A percentile compares a stretch with the other conserved stretches of the same genome.
Conservation (phyloP, 2,329 filamentous ascomycete genomes). For the Ampelomyces quisqualis region DNA sequence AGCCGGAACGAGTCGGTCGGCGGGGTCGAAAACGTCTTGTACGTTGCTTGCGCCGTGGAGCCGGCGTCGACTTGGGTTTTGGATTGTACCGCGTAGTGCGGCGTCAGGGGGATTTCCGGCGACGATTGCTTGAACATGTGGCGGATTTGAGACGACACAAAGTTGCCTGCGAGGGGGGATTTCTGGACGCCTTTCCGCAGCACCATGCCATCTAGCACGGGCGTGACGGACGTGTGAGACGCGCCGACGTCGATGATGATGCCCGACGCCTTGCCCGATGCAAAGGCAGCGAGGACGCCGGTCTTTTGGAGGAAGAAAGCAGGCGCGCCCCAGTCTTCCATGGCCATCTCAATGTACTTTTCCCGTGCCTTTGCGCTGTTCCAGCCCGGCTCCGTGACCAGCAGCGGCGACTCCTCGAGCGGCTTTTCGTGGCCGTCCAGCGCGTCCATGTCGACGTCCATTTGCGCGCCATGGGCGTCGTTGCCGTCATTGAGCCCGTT, state of each 20-base stretch:
- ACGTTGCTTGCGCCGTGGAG: constrained; percentile 72
- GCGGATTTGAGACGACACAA: constrained; percentile 85
- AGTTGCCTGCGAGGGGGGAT: constrained; percentile 83
- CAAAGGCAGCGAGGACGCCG: constrained; percentile 88
- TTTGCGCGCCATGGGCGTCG: constrained; percentile 57
- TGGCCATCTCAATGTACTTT: constrained; percentile 92
- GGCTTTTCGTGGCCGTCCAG: constrained; percentile 68
- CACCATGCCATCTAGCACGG: constrained; percentile 91
- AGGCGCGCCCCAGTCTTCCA: constrained; percentile 94
- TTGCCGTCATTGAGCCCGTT: constrained; percentile 76
- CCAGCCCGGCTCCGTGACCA: constrained; percentile 95
- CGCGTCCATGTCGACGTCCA: constrained; percentile 56
- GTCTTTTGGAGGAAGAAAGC: constrained; percentile 92
- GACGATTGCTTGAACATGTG: constrained; percentile 68
- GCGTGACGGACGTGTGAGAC: constrained; percentile 82
- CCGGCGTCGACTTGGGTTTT: constrained; percentile 89
- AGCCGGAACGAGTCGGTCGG: constrained; percentile 71
- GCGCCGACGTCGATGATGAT: constrained; percentile 91
- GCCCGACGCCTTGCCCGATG: constrained; percentile 87
- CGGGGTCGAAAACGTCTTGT: constrained; percentile 66
- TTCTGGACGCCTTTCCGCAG: constrained; percentile 83
- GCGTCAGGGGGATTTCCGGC: constrained; percentile 73
- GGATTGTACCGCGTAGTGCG: constrained; percentile 82
- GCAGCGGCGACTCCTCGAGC: constrained; percentile 81
- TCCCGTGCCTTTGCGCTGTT: constrained; percentile 85